These are phyloP conservation scores for Onygenales sp. DNA, from an alignment of 2,329 filamentous ascomycete species.

Conservation along the genomic window DNA sequence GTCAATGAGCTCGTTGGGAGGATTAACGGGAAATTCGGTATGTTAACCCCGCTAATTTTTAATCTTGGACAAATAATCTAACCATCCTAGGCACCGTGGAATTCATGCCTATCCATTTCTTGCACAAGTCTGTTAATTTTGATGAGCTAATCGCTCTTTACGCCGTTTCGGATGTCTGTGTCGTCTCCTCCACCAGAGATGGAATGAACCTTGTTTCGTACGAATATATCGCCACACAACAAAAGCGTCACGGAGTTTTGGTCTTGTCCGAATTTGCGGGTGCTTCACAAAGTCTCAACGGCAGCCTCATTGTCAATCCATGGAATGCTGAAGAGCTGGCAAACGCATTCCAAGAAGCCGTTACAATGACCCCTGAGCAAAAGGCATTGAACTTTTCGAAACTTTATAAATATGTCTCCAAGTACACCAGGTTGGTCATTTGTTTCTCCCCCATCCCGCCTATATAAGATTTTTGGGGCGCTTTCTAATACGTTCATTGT, in stretches of 20 bases:
- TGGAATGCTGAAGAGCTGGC: slow-evolving; percentile 98
- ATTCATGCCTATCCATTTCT: slow-evolving; percentile 98
- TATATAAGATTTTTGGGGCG: too few relatives aligned
- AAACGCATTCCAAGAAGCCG: slow-evolving; percentile 87
- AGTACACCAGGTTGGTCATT: slow-evolving; percentile 68
- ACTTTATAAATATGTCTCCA: slow-evolving; percentile 88
- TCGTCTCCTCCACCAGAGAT: slow-evolving; percentile 91
- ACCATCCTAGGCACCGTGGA: slow-evolving; percentile 63
- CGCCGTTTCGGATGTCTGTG: slow-evolving; percentile 80
- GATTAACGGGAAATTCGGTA: slow-evolving; percentile 89
- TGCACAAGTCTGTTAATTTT: slow-evolving; percentile 91
- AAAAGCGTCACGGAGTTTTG: slow-evolving; percentile 82
- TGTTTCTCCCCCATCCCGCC: neutral
- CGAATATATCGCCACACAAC: slow-evolving; percentile 93
- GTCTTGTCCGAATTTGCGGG: slow-evolving; percentile 96
- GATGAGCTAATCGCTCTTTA: slow-evolving; percentile 93
- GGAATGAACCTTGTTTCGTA: slow-evolving; percentile 99
- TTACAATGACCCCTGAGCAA: slow-evolving; percentile 89
- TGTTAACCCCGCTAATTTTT: slow-evolving; percentile 10
- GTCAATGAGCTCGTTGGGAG: slow-evolving; percentile 94
- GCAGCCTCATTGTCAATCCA: slow-evolving; percentile 88
- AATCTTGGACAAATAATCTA: neutral
- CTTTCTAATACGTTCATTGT: neutral
- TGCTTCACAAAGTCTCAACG: slow-evolving; percentile 87
- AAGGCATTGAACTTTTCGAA: slow-evolving; percentile 81